These are phyloP conservation scores for Sorghum bicolor DNA, from an alignment of 176 grass and related monocot genomes.

Conservation along the genomic window Sorghum_bicolor_NCBIv3 NC_012876.2:1749501-1750000, in stretches of 20 bases:
- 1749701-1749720: not conserved
- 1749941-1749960: conserved; percentile 53
- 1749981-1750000: conserved; percentile 2
- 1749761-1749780: not conserved
- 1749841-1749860: conserved; percentile 23
- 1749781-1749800: conserved; percentile 1
- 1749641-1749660: conserved; percentile 10
- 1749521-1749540: not conserved
- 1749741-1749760: not conserved
- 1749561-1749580: conserved; percentile 3
- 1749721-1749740: not conserved
- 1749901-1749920: conserved; percentile 85
- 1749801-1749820: not conserved
- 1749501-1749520: conserved; percentile 7
- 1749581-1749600: not conserved
- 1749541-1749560: not conserved
- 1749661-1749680: not conserved
- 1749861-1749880: not conserved
- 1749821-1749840: conserved; percentile 4
- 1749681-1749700: not conserved
- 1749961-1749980: conserved; percentile 35
- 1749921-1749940: conserved; percentile 82
- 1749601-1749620: not conserved
- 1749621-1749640: not conserved
- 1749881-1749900: conserved; percentile 64